Conservation (phyloP, 768 basidiomycete genomes). For the Neoboletus subvelutipes region DNA sequence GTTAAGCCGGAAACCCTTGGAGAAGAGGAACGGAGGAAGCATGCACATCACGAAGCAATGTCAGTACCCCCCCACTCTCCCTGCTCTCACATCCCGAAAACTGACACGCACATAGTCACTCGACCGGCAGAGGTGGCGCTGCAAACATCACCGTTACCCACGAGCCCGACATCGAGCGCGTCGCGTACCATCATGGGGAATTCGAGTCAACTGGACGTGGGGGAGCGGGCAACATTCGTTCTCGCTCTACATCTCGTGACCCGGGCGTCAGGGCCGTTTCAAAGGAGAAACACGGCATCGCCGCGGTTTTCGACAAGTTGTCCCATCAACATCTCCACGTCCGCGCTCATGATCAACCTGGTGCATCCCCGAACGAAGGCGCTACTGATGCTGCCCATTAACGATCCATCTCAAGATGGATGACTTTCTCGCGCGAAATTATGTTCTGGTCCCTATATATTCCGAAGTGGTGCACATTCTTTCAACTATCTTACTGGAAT, state of each 20-base stretch:
- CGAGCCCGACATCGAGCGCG: constrained; percentile 40
- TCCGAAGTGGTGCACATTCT: background rate
- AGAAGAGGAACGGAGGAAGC: constrained; percentile 35
- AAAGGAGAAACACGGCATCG: constrained; percentile 32
- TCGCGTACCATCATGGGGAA: constrained; percentile 23
- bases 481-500: background rate
- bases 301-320: constrained; percentile 31
- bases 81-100: background rate
- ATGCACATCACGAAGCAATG: constrained; percentile 37
- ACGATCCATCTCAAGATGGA: background rate
- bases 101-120: constrained; percentile 46
- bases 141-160: constrained; percentile 52
- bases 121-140: constrained; percentile 66
- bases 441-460: background rate
- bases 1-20: constrained; percentile 28
- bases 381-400: background rate
- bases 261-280: constrained; percentile 23
- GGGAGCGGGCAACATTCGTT: constrained; percentile 59
- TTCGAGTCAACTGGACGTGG: constrained; percentile 55
- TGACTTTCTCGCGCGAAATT: background rate
- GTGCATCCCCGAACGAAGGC: background rate
- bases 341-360: background rate
- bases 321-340: constrained; percentile 20
- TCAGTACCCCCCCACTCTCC: constrained; percentile 32
- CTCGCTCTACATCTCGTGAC: constrained; percentile 36